Evolutionary conservation across 768 basidiomycete genomes (phyloP).

Genomic region (Botryobasidium botryosum): DNA sequence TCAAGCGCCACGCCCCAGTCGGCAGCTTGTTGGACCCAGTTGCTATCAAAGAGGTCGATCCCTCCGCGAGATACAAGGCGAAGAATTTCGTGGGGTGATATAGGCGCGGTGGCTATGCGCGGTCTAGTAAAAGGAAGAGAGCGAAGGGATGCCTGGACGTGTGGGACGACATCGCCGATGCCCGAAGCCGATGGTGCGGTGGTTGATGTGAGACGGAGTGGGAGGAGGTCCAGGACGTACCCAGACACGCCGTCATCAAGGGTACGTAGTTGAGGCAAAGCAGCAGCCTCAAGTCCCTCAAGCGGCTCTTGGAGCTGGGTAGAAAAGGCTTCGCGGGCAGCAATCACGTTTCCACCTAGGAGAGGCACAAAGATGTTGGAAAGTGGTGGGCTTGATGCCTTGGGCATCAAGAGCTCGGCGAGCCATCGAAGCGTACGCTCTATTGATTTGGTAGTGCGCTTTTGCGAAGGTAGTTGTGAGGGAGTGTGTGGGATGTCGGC

Average conservation of each 20-base stretch:
- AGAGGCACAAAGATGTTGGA: slow-evolving; percentile 52
- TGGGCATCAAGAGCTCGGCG: slow-evolving; percentile 29
- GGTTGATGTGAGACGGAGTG: slow-evolving; percentile 22
- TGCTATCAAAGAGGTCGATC: slow-evolving; percentile 57
- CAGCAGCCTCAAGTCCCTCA: slow-evolving; percentile 36
- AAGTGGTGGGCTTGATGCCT: slow-evolving; percentile 12
- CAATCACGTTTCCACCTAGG: slow-evolving; percentile 36
- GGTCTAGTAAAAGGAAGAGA: slow-evolving; percentile 38
- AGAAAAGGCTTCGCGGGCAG: slow-evolving; percentile 51
- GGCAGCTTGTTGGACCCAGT: slow-evolving; percentile 54
- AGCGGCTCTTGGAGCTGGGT: slow-evolving; percentile 38
- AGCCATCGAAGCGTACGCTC: slow-evolving; percentile 56
- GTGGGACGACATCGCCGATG: slow-evolving; percentile 18
- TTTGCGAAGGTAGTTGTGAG: slow-evolving; percentile 50
- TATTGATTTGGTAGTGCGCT: slow-evolving; percentile 56
- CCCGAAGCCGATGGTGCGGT: too few species aligned
- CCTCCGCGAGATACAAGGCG: slow-evolving; percentile 45
- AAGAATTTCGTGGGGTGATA: slow-evolving; percentile 63
- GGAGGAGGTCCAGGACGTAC: slow-evolving; percentile 52
- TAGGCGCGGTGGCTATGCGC: slow-evolving; percentile 37
- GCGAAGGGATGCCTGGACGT: slow-evolving; percentile 44
- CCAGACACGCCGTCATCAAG: slow-evolving; percentile 57
- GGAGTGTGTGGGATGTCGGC: slow-evolving; percentile 50
- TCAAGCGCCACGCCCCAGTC: slow-evolving; percentile 60
- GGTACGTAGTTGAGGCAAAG: slow-evolving; percentile 31